Base-by-base conservation (phyloP, 2,329 filamentous ascomycete species). In the Apiospora pterosperma region DNA sequence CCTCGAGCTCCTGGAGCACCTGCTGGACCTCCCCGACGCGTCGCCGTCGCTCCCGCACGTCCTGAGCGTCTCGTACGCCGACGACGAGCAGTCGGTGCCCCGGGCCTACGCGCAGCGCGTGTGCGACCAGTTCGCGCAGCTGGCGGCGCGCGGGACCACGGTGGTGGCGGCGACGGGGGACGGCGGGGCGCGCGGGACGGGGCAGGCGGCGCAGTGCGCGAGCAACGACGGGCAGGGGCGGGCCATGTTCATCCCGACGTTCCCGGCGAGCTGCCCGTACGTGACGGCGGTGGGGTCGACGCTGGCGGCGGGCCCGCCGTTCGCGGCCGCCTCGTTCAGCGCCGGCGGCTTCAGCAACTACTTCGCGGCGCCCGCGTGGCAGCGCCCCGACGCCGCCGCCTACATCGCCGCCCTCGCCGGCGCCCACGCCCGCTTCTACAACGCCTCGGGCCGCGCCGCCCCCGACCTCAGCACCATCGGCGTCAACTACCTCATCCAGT, bases 21-120 rank as follows among this genome's bases (percentile, higher is more conserved):
- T 91, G 3, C 78, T 90, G 1, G 74, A 77, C 44, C 80, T 86
- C 55, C 76, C 81, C 8, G 80, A 85, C 60, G 72, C 78, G 2
- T 34, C 48, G 0, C 25, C 14, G 2, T 74, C 83, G 21, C 77
- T 91, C 1, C 88, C 89, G 0, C 82, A 85, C 3, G 84, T 89
- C 21, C 81, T 92, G 62, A 84, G 82, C 38, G 87, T 85, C 12
- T 90, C 88, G 0, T 92, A 92, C 69, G 88, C 86, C n/a, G 89
- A 91, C 67, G 80, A 87, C 48, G 89, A 91, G 74, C 87, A 87
- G 74, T 85, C 81, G 2, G 81, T 91, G 0, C 88, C 89, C 0
- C 73, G 76, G 19, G 79, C 81, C 7, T 91, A 90, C 70, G 83
- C 86, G 5, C 79, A 80, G 55, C 78, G 82, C 16, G 84, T 86